Base-by-base conservation (phyloP, 2,329 filamentous ascomycete species). In the Ophiostoma tasmaniense region DNA sequence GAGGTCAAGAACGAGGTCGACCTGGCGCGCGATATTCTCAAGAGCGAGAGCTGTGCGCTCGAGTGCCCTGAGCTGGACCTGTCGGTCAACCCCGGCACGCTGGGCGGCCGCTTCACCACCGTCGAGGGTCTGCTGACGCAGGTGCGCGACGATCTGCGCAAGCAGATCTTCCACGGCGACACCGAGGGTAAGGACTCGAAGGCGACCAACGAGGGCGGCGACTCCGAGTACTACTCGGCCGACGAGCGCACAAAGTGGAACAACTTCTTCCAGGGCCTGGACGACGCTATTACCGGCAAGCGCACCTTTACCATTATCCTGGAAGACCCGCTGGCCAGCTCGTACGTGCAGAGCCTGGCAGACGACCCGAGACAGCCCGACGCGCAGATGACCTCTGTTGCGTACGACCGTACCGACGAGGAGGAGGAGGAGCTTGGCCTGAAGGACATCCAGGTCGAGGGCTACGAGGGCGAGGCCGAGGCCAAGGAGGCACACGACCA, bases 51-150 rank as follows among this genome's bases (percentile, higher is more conserved):
- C 33, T 98, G 95, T 76, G 89, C 88, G 14, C 84, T 99, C 71
- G 87, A 89, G 75, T 96, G 93, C 77, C 90, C 92, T 0, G 93
- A 99, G 77, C 88, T 98, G 22, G 87, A 89, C 73, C 87, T 99
- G 13, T 87, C 89, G 67, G 92, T 98, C 72, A 93, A 96, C 79
- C 93, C 94, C 0, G 95, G 95, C 69, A 99, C 95, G 0, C 87
- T 99, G 22, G 95, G 95, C 71, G 95, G 95, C 22, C 89, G 95
- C 70, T 99, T 99, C 82, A 99, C 95, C 25, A 99, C 95, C 0
- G 89, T 99, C 25, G 95, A 99, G 79, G 95, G 95, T 71, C 87
- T 98, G 25, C 83, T 98, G 68, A 95, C 92, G 0, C 92, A 99
- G 77, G 91, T 99, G 70, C 90, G 93, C 71, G 89, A 95, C 76